Percentiles rank a stretch among this genome's conserved stretches.
Evolutionary conservation across 1,284 basidiomycete genomes (phyloP).

Genomic region (Veloporphyrellus conicus): DNA sequence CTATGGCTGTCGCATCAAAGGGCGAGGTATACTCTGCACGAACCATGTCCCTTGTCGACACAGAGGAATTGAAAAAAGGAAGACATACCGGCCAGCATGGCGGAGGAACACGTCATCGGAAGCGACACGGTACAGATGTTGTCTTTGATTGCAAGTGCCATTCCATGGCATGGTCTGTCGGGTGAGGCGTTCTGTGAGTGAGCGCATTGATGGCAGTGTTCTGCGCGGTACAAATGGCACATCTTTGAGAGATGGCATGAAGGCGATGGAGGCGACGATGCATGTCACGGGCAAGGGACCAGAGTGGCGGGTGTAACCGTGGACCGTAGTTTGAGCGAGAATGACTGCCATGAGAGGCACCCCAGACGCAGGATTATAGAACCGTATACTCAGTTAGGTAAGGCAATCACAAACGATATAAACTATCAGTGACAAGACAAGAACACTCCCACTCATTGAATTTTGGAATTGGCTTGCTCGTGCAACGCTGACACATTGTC

Average conservation of each 20-base stretch:
- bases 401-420: too few relatives aligned
- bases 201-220: constrained; percentile 19
- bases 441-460: too few relatives aligned
- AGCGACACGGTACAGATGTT: constrained; percentile 72
- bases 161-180: constrained; percentile 32
- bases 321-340: too few relatives aligned
- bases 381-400: too few relatives aligned
- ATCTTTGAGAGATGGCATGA: constrained; percentile 4
- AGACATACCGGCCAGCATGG: constrained; percentile 60
- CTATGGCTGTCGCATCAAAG: constrained; percentile 85
- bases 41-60: not conserved
- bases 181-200: constrained; percentile 1
- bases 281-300: too few relatives aligned
- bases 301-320: too few relatives aligned
- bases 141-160: constrained; percentile 75
- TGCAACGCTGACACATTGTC: too few relatives aligned
- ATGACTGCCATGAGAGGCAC: too few relatives aligned
- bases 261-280: too few relatives aligned
- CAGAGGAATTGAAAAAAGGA: not conserved
- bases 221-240: constrained; percentile 12
- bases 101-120: constrained; percentile 78
- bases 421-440: too few relatives aligned
- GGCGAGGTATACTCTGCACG: constrained; percentile 68
- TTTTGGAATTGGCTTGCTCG: too few relatives aligned
- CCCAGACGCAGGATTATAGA: too few relatives aligned